phyloP scores from a whole-genome alignment of 1,284 basidiomycete genomes.

The Megacollybia platyphylla region DNA sequence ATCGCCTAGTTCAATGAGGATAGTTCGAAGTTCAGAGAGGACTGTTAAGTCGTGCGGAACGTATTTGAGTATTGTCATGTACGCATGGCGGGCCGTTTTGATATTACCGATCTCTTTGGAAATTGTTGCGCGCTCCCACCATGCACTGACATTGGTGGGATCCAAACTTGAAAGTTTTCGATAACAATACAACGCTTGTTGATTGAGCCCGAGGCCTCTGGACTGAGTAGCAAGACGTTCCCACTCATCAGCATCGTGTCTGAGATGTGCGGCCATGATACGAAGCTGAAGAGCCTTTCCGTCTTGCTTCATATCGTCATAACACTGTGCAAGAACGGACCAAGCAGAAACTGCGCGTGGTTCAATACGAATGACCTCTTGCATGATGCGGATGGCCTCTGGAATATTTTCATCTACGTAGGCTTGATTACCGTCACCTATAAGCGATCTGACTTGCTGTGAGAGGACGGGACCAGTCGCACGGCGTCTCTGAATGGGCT shows the following conservation, averaged over 20 bases:
- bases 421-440: slow-evolving; percentile 82
- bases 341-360: slow-evolving; percentile 78
- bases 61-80: slow-evolving; percentile 64
- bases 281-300: slow-evolving; percentile 73
- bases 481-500: slow-evolving; percentile 18
- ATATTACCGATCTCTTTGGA: slow-evolving; percentile 69
- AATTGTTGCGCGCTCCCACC: slow-evolving; percentile 85
- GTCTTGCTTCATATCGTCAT: slow-evolving; percentile 54
- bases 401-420: slow-evolving; percentile 65
- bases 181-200: slow-evolving; percentile 90
- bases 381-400: slow-evolving; percentile 70
- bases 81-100: slow-evolving; percentile 62
- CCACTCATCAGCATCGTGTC: slow-evolving; percentile 83
- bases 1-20: slow-evolving; percentile 65
- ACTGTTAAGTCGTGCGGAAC: slow-evolving; percentile 76
- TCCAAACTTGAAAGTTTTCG: slow-evolving; percentile 75
- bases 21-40: slow-evolving; percentile 67
- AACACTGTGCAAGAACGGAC: slow-evolving; percentile 76
- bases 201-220: slow-evolving; percentile 58
- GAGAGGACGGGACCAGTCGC: slow-evolving; percentile 48
- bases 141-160: slow-evolving; percentile 70
- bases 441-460: slow-evolving; percentile 68
- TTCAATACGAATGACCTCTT: slow-evolving; percentile 90
- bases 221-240: slow-evolving; percentile 67
- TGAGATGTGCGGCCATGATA: slow-evolving; percentile 85